A percentile compares a stretch with the other conserved stretches of the same genome.
These are phyloP conservation scores for Megacollybia platyphylla DNA, from an alignment of 1,284 basidiomycete species.

Conservation along the genomic window DNA sequence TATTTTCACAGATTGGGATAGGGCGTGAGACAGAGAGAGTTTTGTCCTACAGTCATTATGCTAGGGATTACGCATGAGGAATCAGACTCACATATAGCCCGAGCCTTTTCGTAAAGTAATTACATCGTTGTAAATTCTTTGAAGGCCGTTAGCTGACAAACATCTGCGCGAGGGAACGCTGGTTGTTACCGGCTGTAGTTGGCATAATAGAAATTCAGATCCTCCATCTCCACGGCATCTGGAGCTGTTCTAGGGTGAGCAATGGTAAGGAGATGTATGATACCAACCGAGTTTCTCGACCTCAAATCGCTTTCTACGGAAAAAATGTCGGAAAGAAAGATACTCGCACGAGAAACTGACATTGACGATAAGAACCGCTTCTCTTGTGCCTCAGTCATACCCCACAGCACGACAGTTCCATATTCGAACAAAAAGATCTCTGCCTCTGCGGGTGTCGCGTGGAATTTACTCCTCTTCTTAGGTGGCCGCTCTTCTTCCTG, in stretches of 20 bases:
- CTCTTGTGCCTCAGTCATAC: constrained; percentile 90
- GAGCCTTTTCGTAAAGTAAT: constrained; percentile 92
- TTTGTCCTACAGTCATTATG: constrained; percentile 61
- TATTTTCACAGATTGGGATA: constrained; percentile 95
- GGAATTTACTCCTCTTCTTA: constrained; percentile 46
- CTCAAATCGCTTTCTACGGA: constrained; percentile 77
- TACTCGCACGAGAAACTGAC: constrained; percentile 23
- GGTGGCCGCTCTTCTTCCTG: constrained; percentile 19
- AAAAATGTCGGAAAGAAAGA: constrained; percentile 4
- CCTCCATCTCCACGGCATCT: constrained; percentile 88
- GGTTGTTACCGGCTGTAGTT: constrained; percentile 78
- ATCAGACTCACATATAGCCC: constrained; percentile 69
- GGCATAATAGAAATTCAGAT: constrained; percentile 94
- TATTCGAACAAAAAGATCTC: constrained; percentile 93
- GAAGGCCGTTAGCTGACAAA: constrained; percentile 5
- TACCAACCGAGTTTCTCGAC: constrained; percentile 70
- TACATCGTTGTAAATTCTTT: constrained; percentile 94
- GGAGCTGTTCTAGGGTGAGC: constrained; percentile 31
- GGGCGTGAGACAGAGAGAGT: constrained; percentile 85
- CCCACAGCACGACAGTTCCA: constrained; percentile 93
- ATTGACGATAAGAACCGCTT: constrained; percentile 80
- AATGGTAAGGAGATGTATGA: constrained; percentile 1
- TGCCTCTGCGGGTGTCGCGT: constrained; percentile 56
- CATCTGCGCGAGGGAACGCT: constrained; percentile 4
- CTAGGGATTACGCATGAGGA: constrained; percentile 3